These are phyloP conservation scores for Penicillium mononematosum DNA, from an alignment of 495 filamentous ascomycete species.

Conservation along the genomic window DNA sequence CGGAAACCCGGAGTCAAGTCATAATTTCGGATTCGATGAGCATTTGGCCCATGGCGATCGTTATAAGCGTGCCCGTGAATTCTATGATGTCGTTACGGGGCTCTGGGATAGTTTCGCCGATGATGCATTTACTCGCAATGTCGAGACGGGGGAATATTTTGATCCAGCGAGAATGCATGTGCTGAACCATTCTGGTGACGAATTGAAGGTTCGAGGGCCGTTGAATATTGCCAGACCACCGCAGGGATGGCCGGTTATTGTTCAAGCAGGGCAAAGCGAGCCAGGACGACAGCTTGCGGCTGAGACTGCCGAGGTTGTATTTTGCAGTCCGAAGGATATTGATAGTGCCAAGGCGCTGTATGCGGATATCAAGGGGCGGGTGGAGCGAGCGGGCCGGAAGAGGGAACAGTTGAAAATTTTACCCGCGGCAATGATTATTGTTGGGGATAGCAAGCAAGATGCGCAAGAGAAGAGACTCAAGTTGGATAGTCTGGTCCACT, in stretches of 20 bases:
- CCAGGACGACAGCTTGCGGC: slow-evolving; percentile 53
- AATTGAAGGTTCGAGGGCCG: slow-evolving; percentile 47
- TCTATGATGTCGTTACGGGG: slow-evolving; percentile 40
- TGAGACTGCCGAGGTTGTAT: slow-evolving; percentile 56
- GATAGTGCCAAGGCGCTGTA: slow-evolving; percentile 51
- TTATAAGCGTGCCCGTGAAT: slow-evolving; percentile 42
- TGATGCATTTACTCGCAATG: slow-evolving; percentile 51
- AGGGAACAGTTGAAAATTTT: slow-evolving; percentile 51
- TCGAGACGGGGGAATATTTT: slow-evolving; percentile 47
- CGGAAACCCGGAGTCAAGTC: slow-evolving; percentile 37
- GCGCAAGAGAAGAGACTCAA: slow-evolving; percentile 48
- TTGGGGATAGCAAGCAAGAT: slow-evolving; percentile 45
- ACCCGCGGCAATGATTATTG: slow-evolving; percentile 50
- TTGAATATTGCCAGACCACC: slow-evolving; percentile 54
- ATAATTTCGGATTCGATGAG: slow-evolving; percentile 39
- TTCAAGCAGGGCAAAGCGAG: slow-evolving; percentile 56
- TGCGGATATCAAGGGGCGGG: slow-evolving; percentile 50
- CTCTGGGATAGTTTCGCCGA: slow-evolving; percentile 56
- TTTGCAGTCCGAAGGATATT: slow-evolving; percentile 43
- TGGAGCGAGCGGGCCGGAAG: slow-evolving; percentile 42
- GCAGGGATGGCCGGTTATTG: slow-evolving; percentile 57
- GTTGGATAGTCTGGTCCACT: slow-evolving; percentile 54
- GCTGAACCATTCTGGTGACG: slow-evolving; percentile 50
- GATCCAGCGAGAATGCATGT: slow-evolving; percentile 50
- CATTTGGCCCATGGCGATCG: slow-evolving; percentile 38